Evolutionary conservation across 768 basidiomycete species (phyloP), one percentile per base, ranked within the genome.

Genomic region (Boletus patriciae): DNA sequence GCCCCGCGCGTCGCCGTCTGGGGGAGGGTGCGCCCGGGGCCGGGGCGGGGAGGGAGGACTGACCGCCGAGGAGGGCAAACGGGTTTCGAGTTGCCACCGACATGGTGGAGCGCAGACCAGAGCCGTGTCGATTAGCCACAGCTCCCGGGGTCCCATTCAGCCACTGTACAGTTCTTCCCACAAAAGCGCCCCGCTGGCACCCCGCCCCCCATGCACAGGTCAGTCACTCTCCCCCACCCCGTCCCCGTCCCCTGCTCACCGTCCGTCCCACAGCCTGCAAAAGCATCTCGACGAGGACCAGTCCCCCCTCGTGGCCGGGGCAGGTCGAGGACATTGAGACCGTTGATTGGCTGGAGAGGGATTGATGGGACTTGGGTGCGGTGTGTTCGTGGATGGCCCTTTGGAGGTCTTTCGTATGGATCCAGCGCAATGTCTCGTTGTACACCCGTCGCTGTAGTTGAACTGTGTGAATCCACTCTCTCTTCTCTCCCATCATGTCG

Each of bases 321-420:
- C 76, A 79, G 83, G 78, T 88, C 86, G 80, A 90, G 81, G 90
- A 92, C 83, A 77, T 83, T 78, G 90, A 87, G 90, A 92, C 87
- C 90, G 90, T 92, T 85, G 81, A 68, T 75, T 74, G 78, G 86
- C 87, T 89, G 90, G 83, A 90, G 90, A 92, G 66, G 57, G 68
- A 80, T 45, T 62, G 83, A 90, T 85, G 86, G 82, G 89, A 89
- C 87, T 88, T 91, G 90, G 90, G 90, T 92, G 90, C 90, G 90
- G 80, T 78, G 77, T 67, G 66, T 76, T 73, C 75, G 77, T 78
- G 78, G 83, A 66, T 57, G 73, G 73, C 78, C 74, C 78, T 91
- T 88, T 83, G 83, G 7, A 80, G 81, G 83, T 76, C 71, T 64
- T 54, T 79, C 79, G 80, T 73, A 69, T 90, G 88, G 85, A 80